Evolutionary conservation across 2,329 filamentous ascomycete genomes (phyloP), one percentile per base, ranked within the genome.

Genomic region (Camptophora hylomeconis): DNA sequence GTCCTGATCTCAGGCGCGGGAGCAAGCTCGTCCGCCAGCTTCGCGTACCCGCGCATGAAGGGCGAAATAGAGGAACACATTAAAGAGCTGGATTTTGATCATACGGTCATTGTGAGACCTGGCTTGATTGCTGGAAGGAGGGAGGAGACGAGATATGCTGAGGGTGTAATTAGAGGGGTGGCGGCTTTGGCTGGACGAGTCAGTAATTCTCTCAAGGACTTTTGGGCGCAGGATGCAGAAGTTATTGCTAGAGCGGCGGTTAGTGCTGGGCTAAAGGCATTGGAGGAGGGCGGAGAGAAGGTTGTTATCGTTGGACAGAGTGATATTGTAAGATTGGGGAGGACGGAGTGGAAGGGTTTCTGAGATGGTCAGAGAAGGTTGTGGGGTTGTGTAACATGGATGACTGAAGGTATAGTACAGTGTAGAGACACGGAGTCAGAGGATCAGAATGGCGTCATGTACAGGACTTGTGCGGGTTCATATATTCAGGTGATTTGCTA

Each of bases 21-120:
- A 28, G 62, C 59, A n/a, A 69, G 50, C 57, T 62, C 46, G 56
- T 66, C 56, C 38, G 71, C 58, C 40, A 61, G 44, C 1, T 49
- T 77, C 5, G 52, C 60, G 0, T 80, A 79, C 36, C 15, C 54
- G 1, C 63, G 63, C 52, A 89, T 94, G 81, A 94, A 94, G 63
- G 74, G 72, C 14, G 80, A 89, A 44, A 72, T 93, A 21, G 87
- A 95, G 52, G 78, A 92, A 18, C 63, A 72, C 10, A 67, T 93
- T 35, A 69, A 71, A 50, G 69, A 57, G 22, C 56, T 87, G 3
- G 75, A 61, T 4, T 93, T 93, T 48, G 79, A 86, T 27, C 72
- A 80, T 40, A 76, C 75, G 4, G 68, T 93, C 31, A 76, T 94
- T 30, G 26, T 77, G 21, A 54, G 74, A 24, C 86, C 86, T 0